Conservation (phyloP, 345 rosid species). For the Syzygium aqueum region DNA sequence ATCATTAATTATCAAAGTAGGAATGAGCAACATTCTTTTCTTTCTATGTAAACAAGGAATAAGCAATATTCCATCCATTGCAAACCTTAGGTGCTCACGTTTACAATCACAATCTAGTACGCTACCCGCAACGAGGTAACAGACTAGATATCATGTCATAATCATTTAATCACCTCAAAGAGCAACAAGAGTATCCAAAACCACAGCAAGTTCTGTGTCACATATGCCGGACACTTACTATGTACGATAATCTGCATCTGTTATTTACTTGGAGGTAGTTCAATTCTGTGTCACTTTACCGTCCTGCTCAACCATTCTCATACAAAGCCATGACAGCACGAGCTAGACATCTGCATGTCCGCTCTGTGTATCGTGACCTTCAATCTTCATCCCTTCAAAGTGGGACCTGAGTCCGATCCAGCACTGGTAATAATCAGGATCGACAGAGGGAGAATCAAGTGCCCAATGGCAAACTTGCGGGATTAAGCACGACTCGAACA, state of each 20-base stretch:
- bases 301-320: not conserved
- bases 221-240: not conserved
- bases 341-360: not conserved
- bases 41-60: not conserved
- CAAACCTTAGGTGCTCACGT: not conserved
- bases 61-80: not conserved
- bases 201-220: not conserved
- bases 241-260: not conserved
- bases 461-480: conserved; percentile 91
- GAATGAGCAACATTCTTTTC: not conserved
- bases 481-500: conserved; percentile 86
- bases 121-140: not conserved
- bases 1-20: not conserved
- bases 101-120: not conserved
- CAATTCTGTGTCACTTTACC: not conserved
- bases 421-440: conserved; percentile 78
- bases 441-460: conserved; percentile 58
- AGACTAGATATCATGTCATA: not conserved
- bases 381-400: conserved; percentile 23
- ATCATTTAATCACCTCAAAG: not conserved
- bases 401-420: conserved; percentile 94
- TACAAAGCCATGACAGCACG: not conserved
- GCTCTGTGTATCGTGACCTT: not conserved
- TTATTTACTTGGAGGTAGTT: not conserved
- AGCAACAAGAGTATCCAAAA: not conserved